Base-by-base conservation (phyloP, 2,329 filamentous ascomycete species). In the Fusarium anguioides region DNA sequence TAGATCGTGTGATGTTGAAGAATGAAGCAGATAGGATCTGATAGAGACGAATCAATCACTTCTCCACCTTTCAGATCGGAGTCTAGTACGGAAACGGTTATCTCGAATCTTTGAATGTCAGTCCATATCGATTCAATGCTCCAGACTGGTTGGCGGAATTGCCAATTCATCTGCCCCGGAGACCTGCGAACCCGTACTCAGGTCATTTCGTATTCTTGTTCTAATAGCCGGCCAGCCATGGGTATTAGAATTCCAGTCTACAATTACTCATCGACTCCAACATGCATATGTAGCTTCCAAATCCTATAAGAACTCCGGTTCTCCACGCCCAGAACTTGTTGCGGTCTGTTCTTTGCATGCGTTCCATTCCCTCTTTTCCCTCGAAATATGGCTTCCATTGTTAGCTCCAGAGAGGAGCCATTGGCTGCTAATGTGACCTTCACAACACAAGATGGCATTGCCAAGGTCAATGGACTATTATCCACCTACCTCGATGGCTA, bases 1-100 rank as follows among this genome's bases (percentile, higher is more conserved):
- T 26, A 20, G 2, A 15, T 15, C 14, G 8, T 12, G 18, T 18
- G 9, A n/a, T 6, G 14, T 24, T 11, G 14, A 10, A 33, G 11
- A 14, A 6, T 18, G 17, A 40, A n/a, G 27, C 3, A 35, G 14
- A 17, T n/a, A 23, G 15, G 11, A 57, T 33, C 15, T 6, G 8
- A 11, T 17, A 36, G 6, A 18, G 8, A 36, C 4, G 18, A 20
- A 24, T 9, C 14, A 11, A 23, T 4, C 4, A 14, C 17, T 60
- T 42, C 60, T 26, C 54, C 51, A 51, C 55, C 31, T 42, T 21
- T 9, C 3, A 26, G 18, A 57, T 63, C 70, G 70, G 70, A 72
- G 70, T 72, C 70, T 72, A 72, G 70, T 68, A 64, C 70, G 37
- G 12, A 72, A 57, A 23, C 5, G 63, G 67, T 11, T 31, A 44